Conservation (phyloP, 306 rosid genomes). For the Carpinus viminea region DNA sequence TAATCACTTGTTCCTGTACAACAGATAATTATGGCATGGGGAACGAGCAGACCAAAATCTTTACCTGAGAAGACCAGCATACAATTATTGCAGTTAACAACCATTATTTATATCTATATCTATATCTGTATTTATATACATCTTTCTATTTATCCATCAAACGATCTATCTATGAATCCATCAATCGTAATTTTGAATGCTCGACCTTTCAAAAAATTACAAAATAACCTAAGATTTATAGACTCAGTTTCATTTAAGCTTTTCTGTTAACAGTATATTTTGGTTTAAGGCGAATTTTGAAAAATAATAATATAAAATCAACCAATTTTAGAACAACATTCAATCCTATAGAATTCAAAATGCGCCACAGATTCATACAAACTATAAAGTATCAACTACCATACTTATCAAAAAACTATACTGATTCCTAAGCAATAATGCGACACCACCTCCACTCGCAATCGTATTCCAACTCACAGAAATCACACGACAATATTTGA, state of each 20-base stretch:
- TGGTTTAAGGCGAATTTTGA: background rate
- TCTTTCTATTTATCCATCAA: too few species aligned
- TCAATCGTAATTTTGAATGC: too few species aligned
- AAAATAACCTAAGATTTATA: too few species aligned
- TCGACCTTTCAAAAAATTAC: too few species aligned
- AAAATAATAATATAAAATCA: background rate
- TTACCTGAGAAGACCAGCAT: background rate
- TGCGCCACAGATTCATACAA: too few species aligned
- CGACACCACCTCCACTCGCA: background rate
- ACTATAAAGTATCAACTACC: too few species aligned
- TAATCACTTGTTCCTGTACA: background rate
- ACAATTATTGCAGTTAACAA: background rate
- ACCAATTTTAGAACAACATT: background rate
- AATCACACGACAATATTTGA: background rate
- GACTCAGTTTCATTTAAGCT: background rate
- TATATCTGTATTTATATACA: background rate
- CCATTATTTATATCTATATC: background rate
- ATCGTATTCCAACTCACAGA: background rate
- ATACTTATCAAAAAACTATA: too few species aligned
- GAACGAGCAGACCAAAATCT: background rate
- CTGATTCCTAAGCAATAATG: background rate
- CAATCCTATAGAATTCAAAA: too few species aligned
- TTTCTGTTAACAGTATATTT: too few species aligned
- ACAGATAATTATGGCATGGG: background rate
- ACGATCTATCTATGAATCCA: too few species aligned